Percentiles rank a stretch among this genome's conserved stretches.
Conservation (phyloP, 2,329 filamentous ascomycete genomes). For the Pseudodiploospora longispora region DNA sequence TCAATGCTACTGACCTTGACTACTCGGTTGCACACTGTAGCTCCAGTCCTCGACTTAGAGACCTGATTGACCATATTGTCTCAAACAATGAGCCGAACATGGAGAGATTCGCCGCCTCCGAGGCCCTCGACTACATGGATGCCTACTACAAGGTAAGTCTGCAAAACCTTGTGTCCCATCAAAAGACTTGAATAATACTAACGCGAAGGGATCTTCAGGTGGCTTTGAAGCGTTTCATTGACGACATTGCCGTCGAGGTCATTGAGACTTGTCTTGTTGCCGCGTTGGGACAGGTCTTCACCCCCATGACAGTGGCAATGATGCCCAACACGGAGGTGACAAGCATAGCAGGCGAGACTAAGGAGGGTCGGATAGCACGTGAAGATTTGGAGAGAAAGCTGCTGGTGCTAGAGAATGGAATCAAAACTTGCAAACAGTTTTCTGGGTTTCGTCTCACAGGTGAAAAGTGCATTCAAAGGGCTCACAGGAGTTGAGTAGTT, state of each 20-base stretch:
- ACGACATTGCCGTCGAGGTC: constrained; percentile 17
- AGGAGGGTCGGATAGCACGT: not conserved
- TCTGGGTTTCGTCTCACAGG: not conserved
- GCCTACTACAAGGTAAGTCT: constrained; percentile 35
- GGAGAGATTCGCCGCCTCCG: constrained; percentile 19
- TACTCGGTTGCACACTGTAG: no score
- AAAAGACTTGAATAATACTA: no score
- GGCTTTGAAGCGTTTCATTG: constrained; percentile 13
- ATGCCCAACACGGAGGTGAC: constrained; percentile 13
- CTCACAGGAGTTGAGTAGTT: no score
- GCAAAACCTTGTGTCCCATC: no score
- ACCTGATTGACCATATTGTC: no score
- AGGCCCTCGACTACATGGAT: constrained; percentile 28
- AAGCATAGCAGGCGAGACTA: constrained; percentile 14
- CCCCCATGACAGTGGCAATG: constrained; percentile 10
- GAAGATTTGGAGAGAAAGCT: constrained; percentile 1
- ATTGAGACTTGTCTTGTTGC: constrained; percentile 15
- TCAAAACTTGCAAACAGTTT: constrained; percentile 3
- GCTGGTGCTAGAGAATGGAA: not conserved
- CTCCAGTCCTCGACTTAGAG: no score
- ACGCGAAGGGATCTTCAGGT: no score
- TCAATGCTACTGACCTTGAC: no score
- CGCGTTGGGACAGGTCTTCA: constrained; percentile 13
- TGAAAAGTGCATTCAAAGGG: no score
- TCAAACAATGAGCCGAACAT: constrained; percentile 15